Evolutionary conservation across 306 rosid species (phyloP).

Genomic region (Abrus precatorius): DNA sequence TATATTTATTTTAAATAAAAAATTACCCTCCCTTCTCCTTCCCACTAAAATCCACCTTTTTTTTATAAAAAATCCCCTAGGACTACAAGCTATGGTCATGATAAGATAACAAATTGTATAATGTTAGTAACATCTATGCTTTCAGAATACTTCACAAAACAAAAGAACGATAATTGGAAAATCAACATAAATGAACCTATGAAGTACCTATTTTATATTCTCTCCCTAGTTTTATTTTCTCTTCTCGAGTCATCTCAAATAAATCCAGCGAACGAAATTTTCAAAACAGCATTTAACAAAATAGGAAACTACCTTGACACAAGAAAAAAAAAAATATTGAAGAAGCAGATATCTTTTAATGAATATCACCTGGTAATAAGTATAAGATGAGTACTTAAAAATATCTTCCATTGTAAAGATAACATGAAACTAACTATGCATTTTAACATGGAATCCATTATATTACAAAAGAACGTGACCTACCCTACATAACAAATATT

Average conservation of each 20-base stretch:
- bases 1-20: no score
- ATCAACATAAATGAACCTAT: background rate
- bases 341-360: conserved; percentile 42
- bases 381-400: conserved; percentile 24
- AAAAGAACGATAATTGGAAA: background rate
- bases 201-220: background rate
- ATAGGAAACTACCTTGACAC: background rate
- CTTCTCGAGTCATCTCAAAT: background rate
- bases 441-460: conserved; percentile 49
- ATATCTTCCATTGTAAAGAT: conserved; percentile 15
- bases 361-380: conserved; percentile 24
- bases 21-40: no score
- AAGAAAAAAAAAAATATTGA: background rate
- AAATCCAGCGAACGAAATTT: background rate
- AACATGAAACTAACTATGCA: conserved; percentile 49
- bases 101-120: conserved; percentile 1
- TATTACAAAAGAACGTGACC: conserved; percentile 52
- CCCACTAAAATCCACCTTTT: no score
- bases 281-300: background rate
- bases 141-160: conserved; percentile 10
- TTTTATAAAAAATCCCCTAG: no score
- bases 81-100: background rate
- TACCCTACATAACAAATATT: conserved; percentile 54
- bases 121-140: background rate
- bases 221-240: background rate